A percentile compares a stretch with the other conserved stretches of the same genome.
Conservation (phyloP, 2,329 filamentous ascomycete genomes). For the Scolecobasidium constrictum region DNA sequence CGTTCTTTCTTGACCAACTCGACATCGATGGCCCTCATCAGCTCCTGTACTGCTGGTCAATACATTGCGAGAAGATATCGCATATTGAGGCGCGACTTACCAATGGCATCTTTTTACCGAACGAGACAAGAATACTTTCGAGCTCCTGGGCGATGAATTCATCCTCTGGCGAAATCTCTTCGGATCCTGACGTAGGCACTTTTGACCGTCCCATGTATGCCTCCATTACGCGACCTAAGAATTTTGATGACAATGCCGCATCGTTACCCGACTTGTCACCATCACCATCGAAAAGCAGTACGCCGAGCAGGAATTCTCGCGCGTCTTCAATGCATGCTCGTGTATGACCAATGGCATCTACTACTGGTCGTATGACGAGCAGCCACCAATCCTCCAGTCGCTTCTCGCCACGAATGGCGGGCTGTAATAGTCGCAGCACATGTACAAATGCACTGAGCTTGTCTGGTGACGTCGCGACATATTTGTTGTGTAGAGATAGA, state of each 20-base stretch:
- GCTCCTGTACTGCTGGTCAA: constrained; percentile 36
- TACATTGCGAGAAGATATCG: constrained; percentile 7
- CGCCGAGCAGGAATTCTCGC: constrained; percentile 51
- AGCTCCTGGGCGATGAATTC: constrained; percentile 38
- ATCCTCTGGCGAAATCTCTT: constrained; percentile 30
- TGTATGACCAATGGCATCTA: constrained; percentile 48
- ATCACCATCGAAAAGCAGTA: constrained; percentile 53
- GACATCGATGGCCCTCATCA: constrained; percentile 54
- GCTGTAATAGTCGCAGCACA: constrained; percentile 52
- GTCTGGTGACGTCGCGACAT: constrained; percentile 45
- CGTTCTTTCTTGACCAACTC: constrained; percentile 55
- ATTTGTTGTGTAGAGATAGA: constrained; percentile 52
- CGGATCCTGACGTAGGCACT: constrained; percentile 24
- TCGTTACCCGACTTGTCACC: constrained; percentile 38
- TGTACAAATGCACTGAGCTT: constrained; percentile 59
- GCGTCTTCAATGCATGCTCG: constrained; percentile 54
- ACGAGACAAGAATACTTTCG: constrained; percentile 41
- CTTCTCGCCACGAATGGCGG: constrained; percentile 51
- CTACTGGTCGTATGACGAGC: constrained; percentile 44
- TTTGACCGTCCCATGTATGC: constrained; percentile 32
- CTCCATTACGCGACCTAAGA: constrained; percentile 42
- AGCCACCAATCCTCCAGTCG: constrained; percentile 65
- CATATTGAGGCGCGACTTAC: constrained; percentile 19
- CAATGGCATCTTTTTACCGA: constrained; percentile 59
- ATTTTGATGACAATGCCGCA: constrained; percentile 33